Base-by-base conservation (phyloP, 2,329 filamentous ascomycete genomes). In the Neonectria punicea region DNA sequence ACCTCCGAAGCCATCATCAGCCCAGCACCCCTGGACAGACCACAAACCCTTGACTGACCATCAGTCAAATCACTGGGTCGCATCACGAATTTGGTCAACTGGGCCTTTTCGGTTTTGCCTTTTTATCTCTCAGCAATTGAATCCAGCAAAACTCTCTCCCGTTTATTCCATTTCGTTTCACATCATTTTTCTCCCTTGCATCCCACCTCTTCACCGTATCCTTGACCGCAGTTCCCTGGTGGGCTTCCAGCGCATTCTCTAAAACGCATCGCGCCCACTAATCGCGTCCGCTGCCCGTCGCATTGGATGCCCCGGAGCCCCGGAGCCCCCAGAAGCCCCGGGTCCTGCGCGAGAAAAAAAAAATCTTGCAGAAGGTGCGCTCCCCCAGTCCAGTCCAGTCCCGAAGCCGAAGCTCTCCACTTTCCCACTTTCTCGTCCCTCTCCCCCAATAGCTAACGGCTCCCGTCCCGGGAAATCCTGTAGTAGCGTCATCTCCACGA, bases 401-500 rank as follows among this genome's bases (percentile, higher is more conserved):
- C 67, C 69, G 63, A 62, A 73, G 72, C 67, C 70, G 62, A 62
- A 73, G 72, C 68, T 71, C 70, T 43, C 71, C 72, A 70, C 72
- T 71, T 61, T 46, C 39, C 71, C 72, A 71, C 72, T 71, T 63
- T 47, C 25, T 32, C 63, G 55, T 20, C 55, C 14, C 49, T 34
- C 53, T 65, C 69, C 65, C 67, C 71, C 72, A 74, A 74, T 74
- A 70, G 39, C 49, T 58, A 71, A 51, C 60, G 64, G 59, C 59
- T 71, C 55, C 61, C 57, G 64, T 56, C 53, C 67, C 55, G 61
- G 63, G 69, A 65, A 65, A 65, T 64, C 68, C 64, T 73, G 30
- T 30, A 30, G 70, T 66, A 73, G 70, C 71, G 72, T 73, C 72
- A 74, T 74, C 71, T 73, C 72, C 70, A 74, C 71, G 72, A 74